Conservation (phyloP, 495 filamentous ascomycete genomes). For the Penicillium soppii region DNA sequence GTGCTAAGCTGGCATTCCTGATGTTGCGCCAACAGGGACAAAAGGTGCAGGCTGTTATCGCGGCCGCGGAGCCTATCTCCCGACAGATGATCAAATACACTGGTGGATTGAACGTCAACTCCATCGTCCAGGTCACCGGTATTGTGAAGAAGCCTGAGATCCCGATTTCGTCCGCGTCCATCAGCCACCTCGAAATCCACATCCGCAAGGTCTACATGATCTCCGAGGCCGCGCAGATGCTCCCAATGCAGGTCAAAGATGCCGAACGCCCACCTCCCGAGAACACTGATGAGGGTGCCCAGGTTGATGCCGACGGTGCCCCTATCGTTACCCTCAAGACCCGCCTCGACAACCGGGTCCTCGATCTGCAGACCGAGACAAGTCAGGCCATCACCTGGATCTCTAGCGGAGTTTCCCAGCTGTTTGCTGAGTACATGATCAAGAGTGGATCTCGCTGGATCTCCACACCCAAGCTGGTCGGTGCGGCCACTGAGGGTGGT, state of each 20-base stretch:
- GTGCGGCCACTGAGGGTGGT: constrained; percentile 89
- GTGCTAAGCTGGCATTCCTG: constrained; percentile 89
- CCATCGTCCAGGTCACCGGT: constrained; percentile 76
- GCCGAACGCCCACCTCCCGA: constrained; percentile 55
- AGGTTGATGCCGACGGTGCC: constrained; percentile 46
- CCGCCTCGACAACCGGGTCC: constrained; percentile 82
- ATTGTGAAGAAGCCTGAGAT: constrained; percentile 72
- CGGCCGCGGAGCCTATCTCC: constrained; percentile 54
- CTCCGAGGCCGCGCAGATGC: constrained; percentile 57
- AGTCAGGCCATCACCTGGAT: constrained; percentile 85
- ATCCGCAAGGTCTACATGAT: constrained; percentile 79
- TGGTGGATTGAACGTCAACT: constrained; percentile 74
- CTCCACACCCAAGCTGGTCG: constrained; percentile 85
- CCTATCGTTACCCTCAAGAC: constrained; percentile 73
- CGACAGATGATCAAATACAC: constrained; percentile 89
- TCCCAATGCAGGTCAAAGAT: constrained; percentile 74
- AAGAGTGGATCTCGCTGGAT: constrained; percentile 79
- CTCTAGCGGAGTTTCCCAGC: constrained; percentile 73
- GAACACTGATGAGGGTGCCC: constrained; percentile 40
- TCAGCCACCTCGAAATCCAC: constrained; percentile 75
- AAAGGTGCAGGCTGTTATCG: constrained; percentile 76
- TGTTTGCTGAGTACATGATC: constrained; percentile 79
- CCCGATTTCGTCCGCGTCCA: constrained; percentile 72
- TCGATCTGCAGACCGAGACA: constrained; percentile 85
- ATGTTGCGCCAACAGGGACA: constrained; percentile 80